Percentiles rank a stretch among this genome's conserved stretches.
These are phyloP conservation scores for Collybia nuda DNA, from an alignment of 768 basidiomycete genomes.

Conservation along the genomic window DNA sequence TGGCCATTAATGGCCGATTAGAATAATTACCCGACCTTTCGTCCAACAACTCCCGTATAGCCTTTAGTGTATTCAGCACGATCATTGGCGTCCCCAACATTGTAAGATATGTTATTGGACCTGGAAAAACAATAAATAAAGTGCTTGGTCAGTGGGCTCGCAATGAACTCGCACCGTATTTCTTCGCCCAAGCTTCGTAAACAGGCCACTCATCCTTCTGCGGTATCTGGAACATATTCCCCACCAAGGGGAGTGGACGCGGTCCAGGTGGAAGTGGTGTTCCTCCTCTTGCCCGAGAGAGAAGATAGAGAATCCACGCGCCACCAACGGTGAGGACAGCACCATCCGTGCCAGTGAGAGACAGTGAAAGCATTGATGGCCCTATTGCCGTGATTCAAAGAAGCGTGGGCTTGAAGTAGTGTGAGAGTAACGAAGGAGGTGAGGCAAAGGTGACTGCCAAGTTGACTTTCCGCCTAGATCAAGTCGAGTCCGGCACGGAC, in stretches of 20 bases:
- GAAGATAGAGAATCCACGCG: constrained; percentile 8
- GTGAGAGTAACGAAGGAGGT: background rate
- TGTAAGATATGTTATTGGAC: too few relatives aligned
- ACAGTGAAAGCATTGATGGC: background rate
- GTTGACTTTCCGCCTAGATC: too few relatives aligned
- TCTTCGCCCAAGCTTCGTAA: constrained; percentile 18
- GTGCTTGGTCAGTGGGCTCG: too few relatives aligned
- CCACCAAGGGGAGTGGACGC: constrained; percentile 17
- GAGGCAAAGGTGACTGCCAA: background rate
- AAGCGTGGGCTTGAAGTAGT: background rate
- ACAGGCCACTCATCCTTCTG: constrained; percentile 20
- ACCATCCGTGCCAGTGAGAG: constrained; percentile 2
- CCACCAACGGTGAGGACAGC: constrained; percentile 2
- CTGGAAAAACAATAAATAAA: too few relatives aligned
- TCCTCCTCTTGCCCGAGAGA: constrained; percentile 6
- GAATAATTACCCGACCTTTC: too few relatives aligned
- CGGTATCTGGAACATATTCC: constrained; percentile 22
- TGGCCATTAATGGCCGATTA: too few relatives aligned
- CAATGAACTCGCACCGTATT: too few relatives aligned
- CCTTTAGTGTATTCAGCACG: too few relatives aligned
- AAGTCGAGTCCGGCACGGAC: too few relatives aligned
- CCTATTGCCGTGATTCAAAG: background rate
- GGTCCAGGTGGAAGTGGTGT: constrained; percentile 16
- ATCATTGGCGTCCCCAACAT: too few relatives aligned
- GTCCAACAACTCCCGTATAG: too few relatives aligned